Evolutionary conservation across 1,139 yeast genomes (phyloP).

Genomic region (Blastobotrys raffinosifermentans): DNA sequence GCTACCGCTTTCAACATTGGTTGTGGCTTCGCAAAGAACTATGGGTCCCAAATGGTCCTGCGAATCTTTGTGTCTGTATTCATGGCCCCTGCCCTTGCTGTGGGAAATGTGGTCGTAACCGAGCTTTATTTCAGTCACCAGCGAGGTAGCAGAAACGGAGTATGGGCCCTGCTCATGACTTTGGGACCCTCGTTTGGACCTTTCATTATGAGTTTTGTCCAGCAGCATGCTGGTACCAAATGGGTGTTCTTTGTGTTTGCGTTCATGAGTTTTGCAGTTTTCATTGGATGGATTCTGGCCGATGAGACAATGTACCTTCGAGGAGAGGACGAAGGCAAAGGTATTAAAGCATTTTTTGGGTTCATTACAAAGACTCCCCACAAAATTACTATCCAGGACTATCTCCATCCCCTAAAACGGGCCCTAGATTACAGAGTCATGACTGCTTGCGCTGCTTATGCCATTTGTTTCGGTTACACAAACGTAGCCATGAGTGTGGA

Average conservation of each 20-base stretch:
- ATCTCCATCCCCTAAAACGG: slow-evolving; percentile 5
- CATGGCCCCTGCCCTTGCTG: slow-evolving; percentile 17
- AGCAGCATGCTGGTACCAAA: slow-evolving; percentile 13
- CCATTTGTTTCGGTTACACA: slow-evolving; percentile 26
- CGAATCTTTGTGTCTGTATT: slow-evolving; percentile 15
- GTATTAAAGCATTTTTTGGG: slow-evolving; percentile 3
- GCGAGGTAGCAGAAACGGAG: slow-evolving; percentile 17
- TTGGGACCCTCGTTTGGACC: slow-evolving; percentile 19
- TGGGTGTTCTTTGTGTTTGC: slow-evolving; percentile 15
- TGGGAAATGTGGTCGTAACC: slow-evolving; percentile 17
- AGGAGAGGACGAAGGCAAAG: slow-evolving; percentile 3
- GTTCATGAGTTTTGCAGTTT: slow-evolving; percentile 10
- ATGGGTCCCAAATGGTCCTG: slow-evolving; percentile 17
- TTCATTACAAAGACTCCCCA: slow-evolving; percentile 2
- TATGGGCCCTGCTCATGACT: slow-evolving; percentile 18
- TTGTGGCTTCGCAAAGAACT: slow-evolving; percentile 16
- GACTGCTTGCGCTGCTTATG: slow-evolving; percentile 22
- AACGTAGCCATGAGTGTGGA: slow-evolving; percentile 29
- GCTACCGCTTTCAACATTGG: slow-evolving; percentile 14
- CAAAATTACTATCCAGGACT: neutral
- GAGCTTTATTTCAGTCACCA: slow-evolving; percentile 17
- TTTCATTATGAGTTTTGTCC: slow-evolving; percentile 18
- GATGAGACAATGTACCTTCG: slow-evolving; percentile 17
- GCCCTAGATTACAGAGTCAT: slow-evolving; percentile 8
- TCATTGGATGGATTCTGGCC: slow-evolving; percentile 8